A percentile compares a stretch with the other conserved stretches of the same genome.
These are phyloP conservation scores for Pseudogymnoascus sp. DNA, from an alignment of 2,329 filamentous ascomycete genomes.

Conservation along the genomic window DNA sequence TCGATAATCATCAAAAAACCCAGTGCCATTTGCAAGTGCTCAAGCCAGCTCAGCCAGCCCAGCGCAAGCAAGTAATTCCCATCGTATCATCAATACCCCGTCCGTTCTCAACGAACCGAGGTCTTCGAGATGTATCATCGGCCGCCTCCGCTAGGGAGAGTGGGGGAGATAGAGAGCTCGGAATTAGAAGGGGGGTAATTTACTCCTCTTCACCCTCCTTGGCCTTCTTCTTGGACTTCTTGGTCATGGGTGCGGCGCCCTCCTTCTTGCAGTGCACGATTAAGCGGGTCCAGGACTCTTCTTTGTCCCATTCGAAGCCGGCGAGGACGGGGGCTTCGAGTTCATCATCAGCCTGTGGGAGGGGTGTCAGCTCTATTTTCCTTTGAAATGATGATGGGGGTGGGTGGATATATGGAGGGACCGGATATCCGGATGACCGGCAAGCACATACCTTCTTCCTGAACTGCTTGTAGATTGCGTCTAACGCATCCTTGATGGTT, in stretches of 20 bases:
- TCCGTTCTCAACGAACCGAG: neutral
- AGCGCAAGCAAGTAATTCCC: neutral
- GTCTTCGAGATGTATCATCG: neutral
- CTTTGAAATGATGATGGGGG: neutral
- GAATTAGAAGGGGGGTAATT: neutral
- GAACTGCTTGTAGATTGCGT: slow-evolving; percentile 92
- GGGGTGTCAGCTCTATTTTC: slow-evolving; percentile 16
- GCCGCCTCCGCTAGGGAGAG: neutral
- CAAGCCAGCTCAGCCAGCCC: neutral
- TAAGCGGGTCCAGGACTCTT: slow-evolving; percentile 81
- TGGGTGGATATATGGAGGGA: slow-evolving; percentile 6
- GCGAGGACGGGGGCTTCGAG: slow-evolving; percentile 78
- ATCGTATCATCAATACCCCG: neutral
- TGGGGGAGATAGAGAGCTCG: neutral
- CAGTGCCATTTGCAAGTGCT: neutral
- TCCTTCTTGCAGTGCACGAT: slow-evolving; percentile 77
- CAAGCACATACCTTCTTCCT: slow-evolving; percentile 74
- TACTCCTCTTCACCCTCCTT: slow-evolving; percentile 32
- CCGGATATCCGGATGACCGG: slow-evolving; percentile 3
- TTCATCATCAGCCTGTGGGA: slow-evolving; percentile 73
- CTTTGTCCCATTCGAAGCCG: slow-evolving; percentile 94
- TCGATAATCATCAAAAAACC: neutral
- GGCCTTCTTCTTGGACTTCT: slow-evolving; percentile 51
- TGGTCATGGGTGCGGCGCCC: slow-evolving; percentile 50
- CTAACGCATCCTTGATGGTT: slow-evolving; percentile 92